A percentile compares a stretch with the other conserved stretches of the same genome.
Evolutionary conservation across 1,284 basidiomycete species (phyloP).

Genomic region (Tilletia indica): DNA sequence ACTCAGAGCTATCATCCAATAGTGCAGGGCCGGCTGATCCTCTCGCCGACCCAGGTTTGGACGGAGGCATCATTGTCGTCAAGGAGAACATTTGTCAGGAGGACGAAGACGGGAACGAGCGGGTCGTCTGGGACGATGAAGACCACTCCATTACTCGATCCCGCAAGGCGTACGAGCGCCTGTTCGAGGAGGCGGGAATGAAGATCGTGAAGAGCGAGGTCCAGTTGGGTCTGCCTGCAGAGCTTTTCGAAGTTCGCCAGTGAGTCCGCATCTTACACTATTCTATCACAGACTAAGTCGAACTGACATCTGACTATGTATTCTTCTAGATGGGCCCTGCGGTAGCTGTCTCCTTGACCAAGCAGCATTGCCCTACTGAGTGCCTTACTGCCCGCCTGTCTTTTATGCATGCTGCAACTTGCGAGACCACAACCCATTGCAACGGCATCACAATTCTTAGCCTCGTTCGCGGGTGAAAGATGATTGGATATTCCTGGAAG

Average conservation of each 20-base stretch:
- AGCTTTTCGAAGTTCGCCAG: slow-evolving; percentile 54
- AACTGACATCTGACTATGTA: neutral
- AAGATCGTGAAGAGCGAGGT: slow-evolving; percentile 44
- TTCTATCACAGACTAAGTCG: neutral
- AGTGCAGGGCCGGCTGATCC: slow-evolving; percentile 12
- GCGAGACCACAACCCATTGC: too few relatives aligned
- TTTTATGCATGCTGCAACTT: too few relatives aligned
- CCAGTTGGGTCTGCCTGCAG: slow-evolving; percentile 50
- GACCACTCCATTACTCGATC: slow-evolving; percentile 53
- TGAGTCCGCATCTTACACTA: slow-evolving; percentile 21
- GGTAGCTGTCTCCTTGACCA: neutral
- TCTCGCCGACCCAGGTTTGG: slow-evolving; percentile 8
- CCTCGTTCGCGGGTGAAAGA: too few relatives aligned
- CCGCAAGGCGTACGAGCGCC: slow-evolving; percentile 47
- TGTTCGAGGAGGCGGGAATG: slow-evolving; percentile 49
- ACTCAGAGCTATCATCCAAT: neutral
- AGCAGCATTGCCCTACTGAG: too few relatives aligned
- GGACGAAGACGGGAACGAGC: slow-evolving; percentile 45
- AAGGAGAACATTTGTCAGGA: slow-evolving; percentile 55
- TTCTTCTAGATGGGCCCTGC: slow-evolving; percentile 8
- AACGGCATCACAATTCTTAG: too few relatives aligned
- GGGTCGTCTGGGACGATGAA: slow-evolving; percentile 53
- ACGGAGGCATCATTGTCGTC: slow-evolving; percentile 45
- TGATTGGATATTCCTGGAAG: too few relatives aligned
- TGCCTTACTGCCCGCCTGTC: too few relatives aligned